These are phyloP conservation scores for Parietaria judaica DNA, from an alignment of 306 rosid species.

Conservation along the genomic window DNA sequence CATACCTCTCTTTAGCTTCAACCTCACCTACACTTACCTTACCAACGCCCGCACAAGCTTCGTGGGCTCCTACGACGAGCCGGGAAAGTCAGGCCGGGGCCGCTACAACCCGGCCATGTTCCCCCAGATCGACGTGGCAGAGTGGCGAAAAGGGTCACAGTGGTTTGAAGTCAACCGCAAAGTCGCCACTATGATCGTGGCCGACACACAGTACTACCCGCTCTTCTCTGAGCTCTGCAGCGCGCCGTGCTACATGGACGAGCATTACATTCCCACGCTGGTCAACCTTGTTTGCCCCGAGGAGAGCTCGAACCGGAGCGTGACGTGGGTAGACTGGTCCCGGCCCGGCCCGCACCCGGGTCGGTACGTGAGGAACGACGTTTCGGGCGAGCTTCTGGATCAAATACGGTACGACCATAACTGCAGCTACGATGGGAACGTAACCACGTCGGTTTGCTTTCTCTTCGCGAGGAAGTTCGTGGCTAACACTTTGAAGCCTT, in stretches of 20 bases:
- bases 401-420: constrained; percentile 28
- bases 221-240: constrained; percentile 28
- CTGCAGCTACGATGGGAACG: constrained; percentile 16
- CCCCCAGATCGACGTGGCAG: constrained; percentile 15
- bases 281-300: constrained; percentile 21
- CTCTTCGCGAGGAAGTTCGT: constrained; percentile 39
- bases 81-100: constrained; percentile 36
- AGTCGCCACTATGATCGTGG: constrained; percentile 26
- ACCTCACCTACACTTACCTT: constrained; percentile 28
- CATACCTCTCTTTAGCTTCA: constrained; percentile 46
- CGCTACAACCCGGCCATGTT: constrained; percentile 39
- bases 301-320: constrained; percentile 32
- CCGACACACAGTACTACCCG: constrained; percentile 36
- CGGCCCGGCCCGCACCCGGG: constrained; percentile 42
- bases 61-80: constrained; percentile 41
- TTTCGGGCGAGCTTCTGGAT: constrained; percentile 30
- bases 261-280: constrained; percentile 44
- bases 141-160: constrained; percentile 57
- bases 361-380: constrained; percentile 26
- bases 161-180: constrained; percentile 40
- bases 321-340: constrained; percentile 67
- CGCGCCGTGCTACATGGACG: constrained; percentile 55
- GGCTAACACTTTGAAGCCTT: constrained; percentile 30
- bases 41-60: constrained; percentile 17
- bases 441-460: constrained; percentile 24